phyloP scores from a whole-genome alignment of 2,329 filamentous ascomycete genomes.

The Aspergillus flavus region DNA sequence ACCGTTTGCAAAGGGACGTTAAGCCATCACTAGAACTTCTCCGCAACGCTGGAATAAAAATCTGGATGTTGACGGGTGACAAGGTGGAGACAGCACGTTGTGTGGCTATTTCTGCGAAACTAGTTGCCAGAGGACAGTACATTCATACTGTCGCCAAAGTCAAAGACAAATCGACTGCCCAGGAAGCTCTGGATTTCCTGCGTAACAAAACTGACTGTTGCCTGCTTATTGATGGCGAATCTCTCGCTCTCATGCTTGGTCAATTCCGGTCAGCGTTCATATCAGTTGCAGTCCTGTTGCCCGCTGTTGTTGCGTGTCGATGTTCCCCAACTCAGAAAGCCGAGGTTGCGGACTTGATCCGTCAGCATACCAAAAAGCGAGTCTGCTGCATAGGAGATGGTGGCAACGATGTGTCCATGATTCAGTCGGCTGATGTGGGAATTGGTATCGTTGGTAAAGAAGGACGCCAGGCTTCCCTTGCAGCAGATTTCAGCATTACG shows the following conservation, averaged over 20 bases:
- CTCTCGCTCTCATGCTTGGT: slow-evolving; percentile 76
- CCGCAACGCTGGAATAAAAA: slow-evolving; percentile 96
- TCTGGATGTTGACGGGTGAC: slow-evolving; percentile 99
- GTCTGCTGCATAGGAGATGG: slow-evolving; percentile 98
- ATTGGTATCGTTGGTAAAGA: slow-evolving; percentile 99
- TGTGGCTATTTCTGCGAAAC: slow-evolving; percentile 90
- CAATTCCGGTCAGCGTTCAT: slow-evolving; percentile 87
- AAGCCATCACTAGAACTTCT: slow-evolving; percentile 93
- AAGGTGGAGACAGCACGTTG: slow-evolving; percentile 98
- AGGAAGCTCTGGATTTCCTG: slow-evolving; percentile 86
- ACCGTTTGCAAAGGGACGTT: slow-evolving; percentile 93
- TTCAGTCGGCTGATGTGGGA: slow-evolving; percentile 95
- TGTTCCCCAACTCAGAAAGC: slow-evolving; percentile 98
- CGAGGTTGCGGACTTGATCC: slow-evolving; percentile 87
- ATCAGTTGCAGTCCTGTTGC: slow-evolving; percentile 80
- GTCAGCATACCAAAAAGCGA: slow-evolving; percentile 87
- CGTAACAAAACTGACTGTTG: slow-evolving; percentile 84
- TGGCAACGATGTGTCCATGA: slow-evolving; percentile 98
- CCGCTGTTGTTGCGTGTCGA: slow-evolving; percentile 91
- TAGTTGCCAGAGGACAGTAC: slow-evolving; percentile 90
- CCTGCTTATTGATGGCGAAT: slow-evolving; percentile 93
- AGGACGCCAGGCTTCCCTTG: slow-evolving; percentile 88
- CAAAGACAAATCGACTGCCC: slow-evolving; percentile 78
- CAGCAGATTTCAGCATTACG: slow-evolving; percentile 94
- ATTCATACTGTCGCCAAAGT: slow-evolving; percentile 91